Evolutionary conservation across 2,329 filamentous ascomycete genomes (phyloP).

Genomic region (Amphichorda felina): DNA sequence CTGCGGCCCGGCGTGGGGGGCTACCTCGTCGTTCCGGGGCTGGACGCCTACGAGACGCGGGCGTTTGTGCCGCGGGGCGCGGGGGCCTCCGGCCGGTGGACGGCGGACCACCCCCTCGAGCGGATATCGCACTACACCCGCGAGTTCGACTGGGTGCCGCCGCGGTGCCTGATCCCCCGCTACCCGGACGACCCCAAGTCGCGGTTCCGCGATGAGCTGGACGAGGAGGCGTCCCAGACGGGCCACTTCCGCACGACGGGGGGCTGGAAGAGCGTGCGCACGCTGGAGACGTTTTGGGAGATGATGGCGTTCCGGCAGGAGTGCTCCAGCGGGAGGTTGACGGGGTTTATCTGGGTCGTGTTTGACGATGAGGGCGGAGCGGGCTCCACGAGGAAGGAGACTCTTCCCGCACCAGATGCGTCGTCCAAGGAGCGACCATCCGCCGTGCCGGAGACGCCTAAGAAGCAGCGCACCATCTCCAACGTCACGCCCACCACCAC

Average conservation of each 20-base stretch:
- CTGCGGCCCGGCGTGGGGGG: conserved; percentile 32
- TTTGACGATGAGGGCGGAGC: conserved; percentile 57
- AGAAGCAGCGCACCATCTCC: conserved; percentile 3
- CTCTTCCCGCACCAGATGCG: conserved; percentile 13
- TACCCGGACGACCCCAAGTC: conserved; percentile 96
- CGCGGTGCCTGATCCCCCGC: conserved; percentile 74
- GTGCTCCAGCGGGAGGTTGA: conserved; percentile 82
- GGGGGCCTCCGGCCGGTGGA: conserved; percentile 36
- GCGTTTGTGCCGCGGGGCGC: conserved; percentile 55
- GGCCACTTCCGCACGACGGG: conserved; percentile 43
- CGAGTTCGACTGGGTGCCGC: conserved; percentile 51
- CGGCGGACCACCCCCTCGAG: conserved; percentile 58
- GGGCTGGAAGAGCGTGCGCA: conserved; percentile 73
- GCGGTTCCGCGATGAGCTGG: conserved; percentile 76
- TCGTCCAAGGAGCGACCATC: conserved; percentile 9
- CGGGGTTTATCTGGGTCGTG: conserved; percentile 91
- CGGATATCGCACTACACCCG: conserved; percentile 49
- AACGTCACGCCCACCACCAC: conserved; percentile 17
- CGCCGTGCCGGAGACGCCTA: conserved; percentile 3
- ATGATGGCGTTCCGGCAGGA: conserved; percentile 96
- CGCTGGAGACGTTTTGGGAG: conserved; percentile 92
- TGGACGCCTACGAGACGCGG: conserved; percentile 70
- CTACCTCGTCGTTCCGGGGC: conserved; percentile 78
- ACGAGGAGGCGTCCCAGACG: conserved; percentile 62
- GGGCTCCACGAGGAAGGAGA: too few relatives aligned